These are phyloP conservation scores for Stipa capillata DNA, from an alignment of 176 grass and related monocot species.

Conservation along the genomic window DNA sequence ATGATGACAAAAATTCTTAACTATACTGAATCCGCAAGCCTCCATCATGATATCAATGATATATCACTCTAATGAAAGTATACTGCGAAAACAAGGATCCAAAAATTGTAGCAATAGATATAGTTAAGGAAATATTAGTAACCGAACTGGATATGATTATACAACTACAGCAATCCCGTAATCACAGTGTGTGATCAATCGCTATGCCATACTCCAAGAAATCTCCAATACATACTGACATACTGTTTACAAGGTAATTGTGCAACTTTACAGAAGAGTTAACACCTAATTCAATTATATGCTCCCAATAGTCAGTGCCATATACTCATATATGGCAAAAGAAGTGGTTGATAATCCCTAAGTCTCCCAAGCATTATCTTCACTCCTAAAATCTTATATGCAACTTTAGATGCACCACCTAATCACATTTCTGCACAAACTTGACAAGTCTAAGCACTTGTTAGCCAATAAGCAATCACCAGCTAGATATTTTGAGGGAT, in stretches of 20 bases:
- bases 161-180: not conserved
- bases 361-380: not conserved
- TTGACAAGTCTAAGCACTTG: not conserved
- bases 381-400: not conserved
- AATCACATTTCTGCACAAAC: not conserved
- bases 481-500: not conserved
- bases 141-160: not conserved
- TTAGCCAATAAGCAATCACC: constrained; percentile 2
- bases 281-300: not conserved
- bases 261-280: not conserved
- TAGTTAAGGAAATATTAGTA: not conserved
- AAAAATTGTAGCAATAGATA: not conserved
- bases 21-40: not conserved
- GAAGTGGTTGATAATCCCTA: not conserved
- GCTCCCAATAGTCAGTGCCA: not conserved
- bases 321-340: not conserved
- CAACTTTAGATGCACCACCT: not conserved
- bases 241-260: not conserved
- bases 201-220: not conserved
- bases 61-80: not conserved
- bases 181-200: not conserved
- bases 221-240: not conserved
- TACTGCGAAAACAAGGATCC: not conserved
- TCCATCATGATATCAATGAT: not conserved
- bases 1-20: not conserved